These are phyloP conservation scores for Lagenaria siceraria DNA, from an alignment of 306 rosid species.

Conservation along the genomic window DNA sequence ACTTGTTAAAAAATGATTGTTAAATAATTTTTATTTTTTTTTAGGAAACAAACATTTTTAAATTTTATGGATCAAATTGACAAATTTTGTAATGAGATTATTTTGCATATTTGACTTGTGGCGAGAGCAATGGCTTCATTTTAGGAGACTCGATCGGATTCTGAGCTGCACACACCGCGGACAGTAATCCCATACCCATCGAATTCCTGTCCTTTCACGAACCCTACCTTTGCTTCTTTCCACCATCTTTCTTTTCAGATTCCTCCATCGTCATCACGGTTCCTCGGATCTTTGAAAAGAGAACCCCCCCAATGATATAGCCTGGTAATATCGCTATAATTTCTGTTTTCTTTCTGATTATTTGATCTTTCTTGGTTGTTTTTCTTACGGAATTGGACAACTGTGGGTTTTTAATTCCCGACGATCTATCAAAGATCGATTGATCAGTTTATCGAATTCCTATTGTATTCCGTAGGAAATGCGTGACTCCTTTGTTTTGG, in stretches of 20 bases:
- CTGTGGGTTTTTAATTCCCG: neutral
- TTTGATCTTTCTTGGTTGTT: neutral
- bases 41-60: too few relatives aligned
- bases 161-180: neutral
- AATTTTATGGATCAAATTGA: too few relatives aligned
- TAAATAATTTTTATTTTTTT: too few relatives aligned
- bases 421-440: neutral
- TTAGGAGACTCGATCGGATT: neutral
- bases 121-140: neutral
- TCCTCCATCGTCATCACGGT: conserved; percentile 5
- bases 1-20: too few relatives aligned
- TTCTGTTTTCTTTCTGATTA: neutral
- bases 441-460: neutral
- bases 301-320: neutral
- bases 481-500: neutral
- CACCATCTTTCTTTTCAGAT: neutral
- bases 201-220: neutral
- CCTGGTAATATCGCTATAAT: neutral
- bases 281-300: conserved; percentile 3
- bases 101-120: neutral
- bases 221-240: neutral
- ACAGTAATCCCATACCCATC: neutral
- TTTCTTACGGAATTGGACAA: neutral
- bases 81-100: too few relatives aligned
- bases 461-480: neutral